Percentiles rank a stretch among this genome's conserved stretches.
phyloP scores from a whole-genome alignment of 768 basidiomycete species.

The Trametes maxima region DNA sequence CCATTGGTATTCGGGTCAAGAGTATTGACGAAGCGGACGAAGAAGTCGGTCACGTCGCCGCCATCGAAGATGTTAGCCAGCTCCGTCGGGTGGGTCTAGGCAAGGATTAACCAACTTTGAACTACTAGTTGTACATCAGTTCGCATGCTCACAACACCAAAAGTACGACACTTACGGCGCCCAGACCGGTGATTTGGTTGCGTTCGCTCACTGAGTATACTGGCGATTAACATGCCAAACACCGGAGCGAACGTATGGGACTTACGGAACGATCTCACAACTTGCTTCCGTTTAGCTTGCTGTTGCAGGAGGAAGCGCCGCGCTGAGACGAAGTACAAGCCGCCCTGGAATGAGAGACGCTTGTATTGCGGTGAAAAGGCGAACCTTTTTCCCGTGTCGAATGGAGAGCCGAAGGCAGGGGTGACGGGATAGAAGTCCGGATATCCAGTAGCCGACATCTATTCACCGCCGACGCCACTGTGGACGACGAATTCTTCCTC shows the following conservation, averaged over 20 bases:
- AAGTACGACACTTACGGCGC: constrained; percentile 16
- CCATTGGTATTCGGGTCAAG: constrained; percentile 50
- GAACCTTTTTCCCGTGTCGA: constrained; percentile 48
- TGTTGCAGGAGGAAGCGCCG: constrained; percentile 30
- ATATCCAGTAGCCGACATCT: constrained; percentile 20
- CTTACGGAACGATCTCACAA: constrained; percentile 25
- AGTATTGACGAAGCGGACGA: constrained; percentile 44
- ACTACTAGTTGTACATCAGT: too few relatives aligned
- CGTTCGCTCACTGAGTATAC: constrained; percentile 14
- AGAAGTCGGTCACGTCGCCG: constrained; percentile 48
- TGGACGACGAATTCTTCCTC: constrained; percentile 24
- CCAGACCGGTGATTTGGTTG: constrained; percentile 14
- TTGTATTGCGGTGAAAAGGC: constrained; percentile 45
- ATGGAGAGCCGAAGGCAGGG: constrained; percentile 53
- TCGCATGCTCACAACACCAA: too few relatives aligned
- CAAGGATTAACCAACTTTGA: background rate
- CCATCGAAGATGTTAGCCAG: constrained; percentile 44
- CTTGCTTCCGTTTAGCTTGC: constrained; percentile 21
- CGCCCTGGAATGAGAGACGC: constrained; percentile 33
- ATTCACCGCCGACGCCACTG: constrained; percentile 17
- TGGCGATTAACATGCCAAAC: background rate
- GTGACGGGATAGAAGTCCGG: constrained; percentile 35
- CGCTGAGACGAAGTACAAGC: constrained; percentile 31
- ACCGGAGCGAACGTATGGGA: background rate
- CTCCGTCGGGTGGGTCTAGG: constrained; percentile 47